Evolutionary conservation across 179 eudicot genomes (phyloP), one percentile per base, ranked within the genome.

Genomic region (Silene coronaria): DNA sequence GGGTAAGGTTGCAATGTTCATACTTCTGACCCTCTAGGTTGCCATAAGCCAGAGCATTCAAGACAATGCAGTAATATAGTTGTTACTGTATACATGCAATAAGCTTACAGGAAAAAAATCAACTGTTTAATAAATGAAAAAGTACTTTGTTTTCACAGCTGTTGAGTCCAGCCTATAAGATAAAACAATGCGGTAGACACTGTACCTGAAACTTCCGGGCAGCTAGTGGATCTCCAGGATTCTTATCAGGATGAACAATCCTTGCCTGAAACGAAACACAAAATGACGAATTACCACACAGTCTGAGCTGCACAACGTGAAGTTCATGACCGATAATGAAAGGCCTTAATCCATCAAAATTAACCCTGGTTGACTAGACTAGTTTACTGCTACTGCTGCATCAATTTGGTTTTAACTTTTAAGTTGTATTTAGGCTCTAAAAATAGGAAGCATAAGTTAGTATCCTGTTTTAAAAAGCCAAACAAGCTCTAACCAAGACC

Each of bases 201-300:
- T 30, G 66, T 82, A 94, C 98, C 92, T 89, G 96, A 80, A 94
- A 94, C 77, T 89, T 91, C 21, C 75, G 87, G 60, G 97, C 97
- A 83, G 98, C 92, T 67, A 85, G 74, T 69, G 97, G 92, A 77
- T 90, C 95, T 71, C 91, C 96, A 19, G 93, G 94, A 83, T 94
- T 90, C 84, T 94, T 94, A 79, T 94, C 98, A 68, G 98, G 98
- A 78, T 94, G 98, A 76, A 90, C 96, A 72, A 75, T 60, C 80
- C 94, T 92, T 80, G 98, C 98, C 98, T 94, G 83, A 76, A 27
- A 16, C 28, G 80, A 65, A 71, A 75, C 36, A 72, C n/a, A 71
- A 79, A 30, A 19, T 9, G 60, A 45, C 17, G 23, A 73, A 23
- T 27, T 61, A 36, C 55, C 5, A 68, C 9, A 38, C 66, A 42